Conservation (phyloP, 1,284 basidiomycete species). For the Agaricales sp. region DNA sequence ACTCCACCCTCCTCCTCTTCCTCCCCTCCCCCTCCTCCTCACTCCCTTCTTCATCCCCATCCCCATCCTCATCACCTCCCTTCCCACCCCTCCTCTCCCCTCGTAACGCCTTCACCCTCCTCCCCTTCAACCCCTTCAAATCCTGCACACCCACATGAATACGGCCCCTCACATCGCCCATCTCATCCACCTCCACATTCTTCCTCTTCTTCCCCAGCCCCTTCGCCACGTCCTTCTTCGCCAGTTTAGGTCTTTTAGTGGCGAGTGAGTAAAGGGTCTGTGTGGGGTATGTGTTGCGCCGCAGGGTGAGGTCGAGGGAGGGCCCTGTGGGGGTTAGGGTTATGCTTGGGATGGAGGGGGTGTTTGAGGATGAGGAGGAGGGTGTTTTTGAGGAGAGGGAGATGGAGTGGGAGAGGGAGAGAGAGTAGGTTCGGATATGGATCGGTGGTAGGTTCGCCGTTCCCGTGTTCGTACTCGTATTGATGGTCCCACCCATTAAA, state of each 20-base stretch:
- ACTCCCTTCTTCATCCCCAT: constrained; percentile 18
- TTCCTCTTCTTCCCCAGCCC: constrained; percentile 89
- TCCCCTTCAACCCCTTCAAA: constrained; percentile 73
- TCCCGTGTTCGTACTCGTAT: constrained; percentile 30
- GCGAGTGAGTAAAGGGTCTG: constrained; percentile 75
- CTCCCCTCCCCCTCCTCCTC: constrained; percentile 12
- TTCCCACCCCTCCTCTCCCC: constrained; percentile 23
- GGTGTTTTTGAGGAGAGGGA: neutral
- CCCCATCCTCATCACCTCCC: constrained; percentile 23
- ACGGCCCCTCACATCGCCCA: constrained; percentile 91
- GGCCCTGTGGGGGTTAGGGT: constrained; percentile 89
- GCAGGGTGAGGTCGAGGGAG: constrained; percentile 74
- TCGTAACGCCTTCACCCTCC: constrained; percentile 86
- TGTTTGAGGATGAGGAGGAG: neutral
- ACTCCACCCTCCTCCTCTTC: constrained; percentile 12
- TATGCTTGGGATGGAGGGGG: constrained; percentile 55
- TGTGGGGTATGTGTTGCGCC: constrained; percentile 70
- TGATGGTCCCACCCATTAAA: constrained; percentile 26
- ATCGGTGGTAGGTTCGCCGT: constrained; percentile 61
- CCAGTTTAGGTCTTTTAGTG: constrained; percentile 78
- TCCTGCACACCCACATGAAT: constrained; percentile 92
- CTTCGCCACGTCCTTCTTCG: constrained; percentile 76
- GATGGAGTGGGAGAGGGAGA: neutral
- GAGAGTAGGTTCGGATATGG: constrained; percentile 84
- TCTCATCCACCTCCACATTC: constrained; percentile 95